phyloP scores from a whole-genome alignment of 768 basidiomycete genomes.

The Lactarius psammicola region DNA sequence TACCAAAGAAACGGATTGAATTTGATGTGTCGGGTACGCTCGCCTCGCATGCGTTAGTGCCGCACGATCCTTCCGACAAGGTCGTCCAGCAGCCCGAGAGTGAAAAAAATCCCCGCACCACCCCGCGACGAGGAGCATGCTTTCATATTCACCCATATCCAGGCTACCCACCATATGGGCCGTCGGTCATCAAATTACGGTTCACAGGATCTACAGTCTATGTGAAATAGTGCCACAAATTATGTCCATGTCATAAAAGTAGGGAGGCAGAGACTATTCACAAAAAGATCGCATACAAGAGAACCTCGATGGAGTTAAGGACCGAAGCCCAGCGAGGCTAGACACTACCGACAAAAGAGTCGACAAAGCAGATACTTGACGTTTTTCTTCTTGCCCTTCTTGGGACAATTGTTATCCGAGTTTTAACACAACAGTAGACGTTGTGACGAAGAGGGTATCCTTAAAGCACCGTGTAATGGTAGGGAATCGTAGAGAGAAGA shows the following conservation, averaged over 20 bases:
- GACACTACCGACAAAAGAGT: background rate
- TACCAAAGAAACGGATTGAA: slow-evolving; percentile 72
- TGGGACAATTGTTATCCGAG: background rate
- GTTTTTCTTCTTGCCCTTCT: background rate
- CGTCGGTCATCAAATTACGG: slow-evolving; percentile 58
- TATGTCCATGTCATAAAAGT: background rate
- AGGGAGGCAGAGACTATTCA: background rate
- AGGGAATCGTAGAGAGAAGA: background rate
- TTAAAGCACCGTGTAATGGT: background rate
- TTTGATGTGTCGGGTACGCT: slow-evolving; percentile 63
- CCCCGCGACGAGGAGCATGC: slow-evolving; percentile 75
- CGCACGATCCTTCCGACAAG: slow-evolving; percentile 64
- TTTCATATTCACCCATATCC: slow-evolving; percentile 68
- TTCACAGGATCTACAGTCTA: background rate
- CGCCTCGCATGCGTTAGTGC: slow-evolving; percentile 45
- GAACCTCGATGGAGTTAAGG: background rate
- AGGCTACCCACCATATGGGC: slow-evolving; percentile 84
- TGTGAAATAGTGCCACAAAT: background rate
- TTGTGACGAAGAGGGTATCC: background rate
- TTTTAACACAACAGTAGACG: background rate
- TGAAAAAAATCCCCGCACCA: slow-evolving; percentile 82
- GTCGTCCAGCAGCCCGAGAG: slow-evolving; percentile 78
- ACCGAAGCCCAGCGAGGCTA: background rate
- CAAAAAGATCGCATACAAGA: background rate
- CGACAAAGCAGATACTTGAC: background rate